These are phyloP conservation scores for Prunus salicina DNA, from an alignment of 306 rosid genomes.

Conservation along the genomic window DNA sequence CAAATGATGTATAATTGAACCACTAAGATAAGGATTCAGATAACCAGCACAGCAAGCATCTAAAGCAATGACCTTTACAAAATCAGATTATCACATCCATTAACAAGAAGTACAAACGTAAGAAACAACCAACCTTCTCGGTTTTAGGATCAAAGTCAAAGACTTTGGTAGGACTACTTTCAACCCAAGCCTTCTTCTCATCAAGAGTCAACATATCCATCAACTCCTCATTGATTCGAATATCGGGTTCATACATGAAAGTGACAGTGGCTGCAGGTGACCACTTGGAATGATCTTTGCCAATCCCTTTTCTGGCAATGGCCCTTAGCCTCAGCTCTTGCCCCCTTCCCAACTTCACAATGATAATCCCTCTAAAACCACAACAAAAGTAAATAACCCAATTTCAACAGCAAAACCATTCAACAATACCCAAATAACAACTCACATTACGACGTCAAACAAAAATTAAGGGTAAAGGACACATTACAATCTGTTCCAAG, in stretches of 20 bases:
- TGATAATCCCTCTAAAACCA: conserved; percentile 70
- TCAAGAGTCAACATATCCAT: conserved; percentile 78
- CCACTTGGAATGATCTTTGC: conserved; percentile 99
- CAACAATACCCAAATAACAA: neutral
- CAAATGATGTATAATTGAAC: neutral
- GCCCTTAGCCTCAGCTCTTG: conserved; percentile 96
- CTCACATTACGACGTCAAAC: too few relatives aligned
- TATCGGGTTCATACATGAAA: conserved; percentile 90
- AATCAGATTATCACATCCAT: neutral
- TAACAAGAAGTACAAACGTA: neutral
- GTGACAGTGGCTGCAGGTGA: conserved; percentile 95
- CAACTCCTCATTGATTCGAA: conserved; percentile 82
- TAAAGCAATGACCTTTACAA: neutral
- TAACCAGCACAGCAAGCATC: neutral
- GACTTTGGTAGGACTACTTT: conserved; percentile 82
- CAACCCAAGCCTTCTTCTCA: conserved; percentile 82
- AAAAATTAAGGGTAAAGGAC: too few relatives aligned
- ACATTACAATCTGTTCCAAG: too few relatives aligned
- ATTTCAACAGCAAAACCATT: neutral
- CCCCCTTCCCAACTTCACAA: conserved; percentile 84
- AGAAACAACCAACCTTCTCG: conserved; percentile 57
- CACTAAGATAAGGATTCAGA: neutral
- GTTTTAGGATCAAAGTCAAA: conserved; percentile 72
- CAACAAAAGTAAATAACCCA: conserved; percentile 2
- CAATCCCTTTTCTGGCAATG: conserved; percentile 93